Evolutionary conservation across 139 green algal genomes (phyloP).

Genomic region (Asterochloris erici): DNA sequence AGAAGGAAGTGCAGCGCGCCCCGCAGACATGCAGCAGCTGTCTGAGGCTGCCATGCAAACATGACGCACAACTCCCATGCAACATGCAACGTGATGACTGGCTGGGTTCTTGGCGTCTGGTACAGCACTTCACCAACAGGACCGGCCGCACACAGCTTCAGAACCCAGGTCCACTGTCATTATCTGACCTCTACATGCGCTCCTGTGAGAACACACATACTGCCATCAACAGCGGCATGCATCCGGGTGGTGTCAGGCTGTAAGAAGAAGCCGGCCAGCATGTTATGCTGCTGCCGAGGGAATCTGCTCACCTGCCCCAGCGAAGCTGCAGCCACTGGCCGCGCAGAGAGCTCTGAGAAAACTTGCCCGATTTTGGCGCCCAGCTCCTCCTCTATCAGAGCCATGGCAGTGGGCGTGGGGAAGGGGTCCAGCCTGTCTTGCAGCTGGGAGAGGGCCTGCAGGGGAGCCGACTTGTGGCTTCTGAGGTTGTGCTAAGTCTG

Average conservation of each 20-base stretch:
- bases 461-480: constrained; percentile 36
- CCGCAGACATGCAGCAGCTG: constrained; percentile 1
- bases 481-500: constrained; percentile 25
- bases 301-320: constrained; percentile 73
- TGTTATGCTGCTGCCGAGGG: no score
- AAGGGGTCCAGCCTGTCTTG: constrained; percentile 64
- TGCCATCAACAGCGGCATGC: no score
- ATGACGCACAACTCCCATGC: background rate
- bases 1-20: background rate
- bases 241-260: no score
- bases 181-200: no score
- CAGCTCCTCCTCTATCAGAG: constrained; percentile 85
- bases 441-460: constrained; percentile 75
- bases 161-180: background rate
- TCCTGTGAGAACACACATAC: no score
- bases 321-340: constrained; percentile 80
- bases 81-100: background rate
- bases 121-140: background rate
- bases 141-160: background rate
- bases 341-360: constrained; percentile 57
- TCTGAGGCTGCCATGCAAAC: background rate
- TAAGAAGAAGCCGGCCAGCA: no score
- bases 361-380: constrained; percentile 54
- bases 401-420: constrained; percentile 21
- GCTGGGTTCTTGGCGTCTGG: no score